phyloP scores from a whole-genome alignment of 129 eudicot species.

The Tanacetum coccineum region DNA sequence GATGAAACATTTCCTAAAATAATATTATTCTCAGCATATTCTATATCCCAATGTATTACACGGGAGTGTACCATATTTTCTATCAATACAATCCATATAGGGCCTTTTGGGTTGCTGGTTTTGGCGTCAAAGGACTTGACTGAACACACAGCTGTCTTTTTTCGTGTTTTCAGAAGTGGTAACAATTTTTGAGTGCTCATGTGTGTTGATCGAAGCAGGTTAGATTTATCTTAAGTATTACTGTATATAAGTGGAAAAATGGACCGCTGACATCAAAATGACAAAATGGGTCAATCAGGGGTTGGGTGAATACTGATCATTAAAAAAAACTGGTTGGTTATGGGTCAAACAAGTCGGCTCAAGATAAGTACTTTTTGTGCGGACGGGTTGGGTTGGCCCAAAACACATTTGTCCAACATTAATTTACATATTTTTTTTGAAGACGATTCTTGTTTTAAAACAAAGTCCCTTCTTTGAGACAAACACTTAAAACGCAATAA shows the following conservation, averaged over 20 bases:
- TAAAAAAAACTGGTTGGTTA: too few relatives aligned
- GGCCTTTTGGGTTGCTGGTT: conserved; percentile 72
- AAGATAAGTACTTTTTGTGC: too few relatives aligned
- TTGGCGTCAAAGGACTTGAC: conserved; percentile 57
- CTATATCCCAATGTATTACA: conserved; percentile 82
- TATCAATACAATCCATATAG: conserved; percentile 65
- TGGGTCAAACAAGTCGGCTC: too few relatives aligned
- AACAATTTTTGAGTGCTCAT: conserved; percentile 47
- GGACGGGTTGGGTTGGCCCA: neutral
- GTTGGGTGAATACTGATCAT: too few relatives aligned
- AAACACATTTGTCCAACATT: neutral
- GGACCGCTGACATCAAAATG: too few relatives aligned
- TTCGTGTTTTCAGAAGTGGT: conserved; percentile 39
- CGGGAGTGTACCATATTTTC: conserved; percentile 68
- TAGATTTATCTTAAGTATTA: neutral
- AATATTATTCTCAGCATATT: too few relatives aligned
- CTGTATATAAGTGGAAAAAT: neutral
- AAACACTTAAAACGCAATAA: too few relatives aligned
- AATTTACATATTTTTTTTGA: too few relatives aligned
- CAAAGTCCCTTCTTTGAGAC: too few relatives aligned
- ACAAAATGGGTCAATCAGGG: too few relatives aligned
- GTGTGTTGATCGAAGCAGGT: conserved; percentile 85
- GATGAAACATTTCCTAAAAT: too few relatives aligned
- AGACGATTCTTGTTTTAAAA: too few relatives aligned
- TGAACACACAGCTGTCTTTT: conserved; percentile 67